A percentile compares a stretch with the other conserved stretches of the same genome.
phyloP scores from a whole-genome alignment of 1,139 yeast genomes.

The Pichia sp. region DNA sequence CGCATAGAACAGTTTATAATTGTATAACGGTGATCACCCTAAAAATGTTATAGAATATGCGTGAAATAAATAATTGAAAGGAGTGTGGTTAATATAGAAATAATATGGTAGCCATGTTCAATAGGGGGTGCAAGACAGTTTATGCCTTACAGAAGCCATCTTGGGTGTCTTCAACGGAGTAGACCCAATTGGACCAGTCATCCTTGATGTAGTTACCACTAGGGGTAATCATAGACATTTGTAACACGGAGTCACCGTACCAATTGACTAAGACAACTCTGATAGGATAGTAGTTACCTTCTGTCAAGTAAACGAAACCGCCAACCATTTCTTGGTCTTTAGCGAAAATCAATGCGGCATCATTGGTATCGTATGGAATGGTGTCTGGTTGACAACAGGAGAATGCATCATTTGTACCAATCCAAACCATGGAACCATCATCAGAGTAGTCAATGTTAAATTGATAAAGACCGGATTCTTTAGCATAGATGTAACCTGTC shows the following conservation, averaged over 20 bases:
- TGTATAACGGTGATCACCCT: too few relatives aligned
- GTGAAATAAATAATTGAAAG: too few relatives aligned
- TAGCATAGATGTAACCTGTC: constrained; percentile 16
- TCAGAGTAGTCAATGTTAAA: constrained; percentile 5
- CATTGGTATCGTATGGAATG: constrained; percentile 2
- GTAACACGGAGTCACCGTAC: constrained; percentile 1
- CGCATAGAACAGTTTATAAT: too few relatives aligned
- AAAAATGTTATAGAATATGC: too few relatives aligned
- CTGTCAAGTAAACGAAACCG: constrained; percentile 1
- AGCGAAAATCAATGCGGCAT: background rate
- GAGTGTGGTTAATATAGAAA: too few relatives aligned
- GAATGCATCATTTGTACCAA: constrained; percentile 7
- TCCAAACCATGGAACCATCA: constrained; percentile 10
- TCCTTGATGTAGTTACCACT: background rate
- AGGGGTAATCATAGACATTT: background rate
- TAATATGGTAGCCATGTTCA: too few relatives aligned
- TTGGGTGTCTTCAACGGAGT: background rate
- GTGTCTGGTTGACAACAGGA: constrained; percentile 6
- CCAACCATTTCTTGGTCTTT: background rate
- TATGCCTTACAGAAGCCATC: constrained; percentile 6
- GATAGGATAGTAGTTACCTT: constrained; percentile 12
- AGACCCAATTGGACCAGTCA: constrained; percentile 2
- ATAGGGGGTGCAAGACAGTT: too few relatives aligned
- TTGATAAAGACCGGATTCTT: constrained; percentile 8
- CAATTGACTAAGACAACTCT: constrained; percentile 11